phyloP scores from a whole-genome alignment of 176 grass and related monocot species.

The Otatea glauca region DNA sequence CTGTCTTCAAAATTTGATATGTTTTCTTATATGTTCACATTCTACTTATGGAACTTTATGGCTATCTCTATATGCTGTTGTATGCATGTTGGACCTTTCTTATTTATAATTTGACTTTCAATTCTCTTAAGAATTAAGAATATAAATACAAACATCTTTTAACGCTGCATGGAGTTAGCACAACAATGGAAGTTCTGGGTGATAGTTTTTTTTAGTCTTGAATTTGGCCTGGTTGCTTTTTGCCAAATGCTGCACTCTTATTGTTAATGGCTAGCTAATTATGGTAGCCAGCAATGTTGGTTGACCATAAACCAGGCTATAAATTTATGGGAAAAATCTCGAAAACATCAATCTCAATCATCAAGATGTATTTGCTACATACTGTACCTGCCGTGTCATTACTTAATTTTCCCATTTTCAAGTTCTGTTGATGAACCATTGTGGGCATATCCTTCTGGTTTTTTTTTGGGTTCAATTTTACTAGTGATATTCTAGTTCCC shows the following conservation, averaged over 20 bases:
- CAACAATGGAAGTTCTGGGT: not conserved
- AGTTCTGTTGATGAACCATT: not conserved
- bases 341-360: not conserved
- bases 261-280: not conserved
- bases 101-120: not conserved
- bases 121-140: too few relatives aligned
- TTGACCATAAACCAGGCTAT: not conserved
- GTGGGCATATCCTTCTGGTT: too few relatives aligned
- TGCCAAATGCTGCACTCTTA: not conserved
- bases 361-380: not conserved
- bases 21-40: not conserved
- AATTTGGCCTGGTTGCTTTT: not conserved
- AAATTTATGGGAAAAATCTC: not conserved
- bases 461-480: slow-evolving; percentile 25
- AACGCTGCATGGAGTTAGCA: not conserved
- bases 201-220: not conserved
- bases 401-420: not conserved
- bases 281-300: not conserved
- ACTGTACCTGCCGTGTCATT: not conserved
- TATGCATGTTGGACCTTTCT: not conserved
- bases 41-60: not conserved
- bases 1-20: not conserved
- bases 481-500: not conserved
- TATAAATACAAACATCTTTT: not conserved
- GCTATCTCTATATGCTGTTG: not conserved